A percentile compares a stretch with the other conserved stretches of the same genome.
Conservation (phyloP, 2,329 filamentous ascomycete genomes). For the Blastomyces parvus region DNA sequence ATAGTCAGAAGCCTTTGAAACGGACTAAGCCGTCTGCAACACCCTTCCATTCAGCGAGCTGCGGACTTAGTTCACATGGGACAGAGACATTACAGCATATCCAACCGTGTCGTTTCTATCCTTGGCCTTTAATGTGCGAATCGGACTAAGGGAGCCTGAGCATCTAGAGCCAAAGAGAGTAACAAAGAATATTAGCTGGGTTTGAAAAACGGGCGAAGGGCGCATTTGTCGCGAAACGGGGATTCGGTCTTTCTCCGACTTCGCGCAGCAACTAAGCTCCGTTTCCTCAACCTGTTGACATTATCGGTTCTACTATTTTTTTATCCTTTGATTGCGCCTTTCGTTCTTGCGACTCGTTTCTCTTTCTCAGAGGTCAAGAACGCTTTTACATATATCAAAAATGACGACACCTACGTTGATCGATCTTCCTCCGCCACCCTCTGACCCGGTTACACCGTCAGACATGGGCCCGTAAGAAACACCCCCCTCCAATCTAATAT, state of each 20-base stretch:
- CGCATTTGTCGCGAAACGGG: neutral
- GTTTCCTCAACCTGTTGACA: neutral
- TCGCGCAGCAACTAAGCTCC: neutral
- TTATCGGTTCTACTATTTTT: neutral
- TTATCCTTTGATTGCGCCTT: neutral
- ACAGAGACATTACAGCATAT: neutral
- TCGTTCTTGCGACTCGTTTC: neutral
- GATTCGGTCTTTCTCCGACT: neutral
- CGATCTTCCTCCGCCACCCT: slow-evolving; percentile 72
- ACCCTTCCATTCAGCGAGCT: neutral
- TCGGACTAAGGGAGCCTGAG: neutral
- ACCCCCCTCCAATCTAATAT: slow-evolving; percentile 11
- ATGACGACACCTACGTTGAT: slow-evolving; percentile 50
- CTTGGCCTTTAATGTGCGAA: neutral
- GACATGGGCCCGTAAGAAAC: slow-evolving; percentile 69
- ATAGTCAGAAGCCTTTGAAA: neutral
- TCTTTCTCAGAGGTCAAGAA: neutral
- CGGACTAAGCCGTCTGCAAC: neutral
- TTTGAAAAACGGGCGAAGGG: neutral
- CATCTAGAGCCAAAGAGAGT: neutral
- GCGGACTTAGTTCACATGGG: neutral
- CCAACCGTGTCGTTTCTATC: neutral
- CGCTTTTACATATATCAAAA: neutral
- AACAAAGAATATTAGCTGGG: no score
- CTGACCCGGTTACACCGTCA: slow-evolving; percentile 74